These are phyloP conservation scores for Scheffersomyces quercinus DNA, from an alignment of 1,139 yeast species.

Conservation along the genomic window DNA sequence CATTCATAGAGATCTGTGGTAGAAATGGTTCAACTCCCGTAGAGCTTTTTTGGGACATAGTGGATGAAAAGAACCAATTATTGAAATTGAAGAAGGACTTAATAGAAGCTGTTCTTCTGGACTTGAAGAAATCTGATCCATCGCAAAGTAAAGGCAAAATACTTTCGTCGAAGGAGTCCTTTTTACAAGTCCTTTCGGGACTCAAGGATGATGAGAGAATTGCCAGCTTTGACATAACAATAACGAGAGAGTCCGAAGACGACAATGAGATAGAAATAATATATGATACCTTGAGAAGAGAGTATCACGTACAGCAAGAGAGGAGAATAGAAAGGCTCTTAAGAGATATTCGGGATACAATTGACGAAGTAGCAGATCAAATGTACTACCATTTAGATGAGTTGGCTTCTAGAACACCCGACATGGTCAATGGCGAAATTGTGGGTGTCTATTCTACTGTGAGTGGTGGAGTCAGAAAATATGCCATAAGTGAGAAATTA, in stretches of 20 bases:
- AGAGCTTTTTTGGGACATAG: constrained; percentile 75
- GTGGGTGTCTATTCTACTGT: background rate
- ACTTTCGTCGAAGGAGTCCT: constrained; percentile 19
- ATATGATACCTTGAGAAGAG: constrained; percentile 27
- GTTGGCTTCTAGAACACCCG: constrained; percentile 5
- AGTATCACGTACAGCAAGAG: constrained; percentile 18
- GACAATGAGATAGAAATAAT: constrained; percentile 26
- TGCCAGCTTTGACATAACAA: constrained; percentile 16
- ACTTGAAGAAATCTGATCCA: constrained; percentile 17
- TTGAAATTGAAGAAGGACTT: constrained; percentile 62
- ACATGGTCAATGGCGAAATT: background rate
- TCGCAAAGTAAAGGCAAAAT: constrained; percentile 14
- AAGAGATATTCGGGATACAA: constrained; percentile 9
- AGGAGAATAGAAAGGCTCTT: constrained; percentile 10
- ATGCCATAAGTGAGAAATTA: background rate
- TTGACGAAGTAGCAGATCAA: constrained; percentile 19
- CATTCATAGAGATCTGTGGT: constrained; percentile 67
- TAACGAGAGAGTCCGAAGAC: constrained; percentile 11
- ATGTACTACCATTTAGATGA: constrained; percentile 14
- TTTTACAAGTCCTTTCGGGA: constrained; percentile 17
- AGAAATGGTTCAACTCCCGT: constrained; percentile 78
- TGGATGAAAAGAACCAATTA: constrained; percentile 61
- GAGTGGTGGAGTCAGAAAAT: background rate
- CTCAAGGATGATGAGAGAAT: constrained; percentile 30
- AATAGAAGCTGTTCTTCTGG: constrained; percentile 52